Conservation (phyloP, 176 grass and related monocot genomes). For the Stipa capillata region DNA sequence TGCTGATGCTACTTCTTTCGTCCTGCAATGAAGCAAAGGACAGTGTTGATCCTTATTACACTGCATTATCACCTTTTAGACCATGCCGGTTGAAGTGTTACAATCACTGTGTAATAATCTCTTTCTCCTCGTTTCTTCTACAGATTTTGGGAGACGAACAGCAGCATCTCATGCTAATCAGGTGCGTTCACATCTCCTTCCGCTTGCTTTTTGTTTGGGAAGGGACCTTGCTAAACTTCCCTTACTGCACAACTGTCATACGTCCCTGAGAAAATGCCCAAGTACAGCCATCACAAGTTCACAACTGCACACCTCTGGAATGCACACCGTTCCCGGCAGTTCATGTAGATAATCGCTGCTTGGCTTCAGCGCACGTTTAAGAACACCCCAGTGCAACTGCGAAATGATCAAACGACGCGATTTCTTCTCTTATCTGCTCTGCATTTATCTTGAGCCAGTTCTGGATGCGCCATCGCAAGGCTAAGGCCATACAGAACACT, state of each 20-base stretch:
- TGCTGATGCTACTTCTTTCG: background rate
- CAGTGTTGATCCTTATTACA: background rate
- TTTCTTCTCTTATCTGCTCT: background rate
- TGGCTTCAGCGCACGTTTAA: background rate
- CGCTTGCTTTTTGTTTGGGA: no score
- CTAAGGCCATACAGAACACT: background rate
- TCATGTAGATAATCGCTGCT: background rate
- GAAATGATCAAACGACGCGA: background rate
- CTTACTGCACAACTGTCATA: background rate
- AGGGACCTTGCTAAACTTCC: background rate
- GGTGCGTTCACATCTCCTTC: conserved; percentile 12
- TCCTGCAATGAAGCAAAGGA: background rate
- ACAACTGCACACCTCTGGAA: background rate
- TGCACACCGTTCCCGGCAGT: background rate
- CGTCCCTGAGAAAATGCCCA: background rate
- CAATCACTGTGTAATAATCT: background rate
- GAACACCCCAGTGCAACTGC: background rate
- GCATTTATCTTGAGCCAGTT: background rate
- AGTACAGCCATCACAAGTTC: background rate
- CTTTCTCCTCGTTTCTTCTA: background rate
- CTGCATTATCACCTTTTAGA: background rate
- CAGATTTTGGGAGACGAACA: conserved; percentile 22
- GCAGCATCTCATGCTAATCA: conserved; percentile 1
- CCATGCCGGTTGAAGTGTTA: background rate
- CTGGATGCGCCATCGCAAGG: background rate